A percentile compares a stretch with the other conserved stretches of the same genome.
Evolutionary conservation across 2,329 filamentous ascomycete genomes (phyloP).

Genomic region (Pleomassaria siparia): DNA sequence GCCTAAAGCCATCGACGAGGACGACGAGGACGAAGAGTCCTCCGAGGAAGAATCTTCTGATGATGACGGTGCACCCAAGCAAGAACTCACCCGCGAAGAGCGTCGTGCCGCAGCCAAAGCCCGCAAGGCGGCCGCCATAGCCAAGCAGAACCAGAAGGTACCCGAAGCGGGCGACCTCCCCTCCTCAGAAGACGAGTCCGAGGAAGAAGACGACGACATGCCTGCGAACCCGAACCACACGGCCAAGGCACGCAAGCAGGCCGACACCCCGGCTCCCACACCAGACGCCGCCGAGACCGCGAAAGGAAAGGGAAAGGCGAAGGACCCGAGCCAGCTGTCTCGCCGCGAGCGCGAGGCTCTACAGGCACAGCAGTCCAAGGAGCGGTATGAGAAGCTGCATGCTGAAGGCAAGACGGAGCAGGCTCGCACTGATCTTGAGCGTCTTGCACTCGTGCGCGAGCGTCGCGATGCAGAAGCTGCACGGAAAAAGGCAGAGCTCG

Average conservation of each 20-base stretch:
- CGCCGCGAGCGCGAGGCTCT: conserved; percentile 74
- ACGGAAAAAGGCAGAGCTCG: conserved; percentile 70
- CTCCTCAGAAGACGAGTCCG: conserved; percentile 65
- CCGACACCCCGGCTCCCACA: conserved; percentile 59
- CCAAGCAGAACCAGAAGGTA: conserved; percentile 67
- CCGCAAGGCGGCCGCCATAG: conserved; percentile 85
- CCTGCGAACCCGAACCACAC: conserved; percentile 91
- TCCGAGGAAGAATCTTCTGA: conserved; percentile 49
- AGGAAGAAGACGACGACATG: conserved; percentile 63
- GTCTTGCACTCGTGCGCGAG: conserved; percentile 79
- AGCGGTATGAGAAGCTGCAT: conserved; percentile 88
- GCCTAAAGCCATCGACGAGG: conserved; percentile 54
- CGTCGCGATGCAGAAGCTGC: conserved; percentile 82
- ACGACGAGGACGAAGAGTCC: conserved; percentile 46
- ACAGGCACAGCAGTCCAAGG: conserved; percentile 84
- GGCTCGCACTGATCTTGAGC: conserved; percentile 83
- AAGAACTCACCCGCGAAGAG: conserved; percentile 77
- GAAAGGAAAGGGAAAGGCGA: conserved; percentile 57
- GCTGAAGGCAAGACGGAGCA: conserved; percentile 96
- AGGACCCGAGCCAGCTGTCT: conserved; percentile 58
- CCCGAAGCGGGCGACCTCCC: conserved; percentile 86
- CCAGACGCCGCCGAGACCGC: conserved; percentile 55
- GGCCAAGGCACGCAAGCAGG: conserved; percentile 67
- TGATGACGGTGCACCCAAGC: conserved; percentile 46
- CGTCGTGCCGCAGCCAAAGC: conserved; percentile 86